Base-by-base conservation (phyloP, 1,139 yeast genomes). In the Hyphopichia pseudoburtonii region DNA sequence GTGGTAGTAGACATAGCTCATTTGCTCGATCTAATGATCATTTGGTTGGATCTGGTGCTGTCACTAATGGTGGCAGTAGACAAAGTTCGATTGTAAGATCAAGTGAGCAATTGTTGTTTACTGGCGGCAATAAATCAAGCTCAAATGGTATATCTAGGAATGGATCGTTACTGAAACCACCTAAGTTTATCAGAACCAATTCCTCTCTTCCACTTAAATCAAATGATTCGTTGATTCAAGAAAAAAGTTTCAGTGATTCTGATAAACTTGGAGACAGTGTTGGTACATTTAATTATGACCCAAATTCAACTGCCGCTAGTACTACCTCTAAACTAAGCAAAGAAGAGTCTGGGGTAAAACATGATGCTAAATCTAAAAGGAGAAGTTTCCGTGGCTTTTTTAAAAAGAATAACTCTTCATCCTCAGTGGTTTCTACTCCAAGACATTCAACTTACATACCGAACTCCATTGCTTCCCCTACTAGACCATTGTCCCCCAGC, bases 341-440 rank as follows among this genome's bases (percentile, higher is more conserved):
- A 17, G 23, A 21, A 10, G 30, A 28, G 4, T 15, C 11, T 28
- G 19, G 11, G 8, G 7, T 21, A 12, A 21, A 21, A n/a, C 8
- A 9, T 16, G 6, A 17, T n/a, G 9, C 17, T 9, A 27, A 26
- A 19, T 26, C 35, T 10, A 33, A 28, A 15, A 33, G 36, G 14
- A 33, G 17, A 28, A 33, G 36, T 17, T 33, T 33, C 17, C 10
- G 28, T 6, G 11, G 23, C 14, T 28, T 33, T 2, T 33, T 33
- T 24, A 33, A 28, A 21, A 33, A 28, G 16, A 33, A 23, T 22
- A 19, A 17, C 9, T 33, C 35, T 12, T 30, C 33, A 11, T 21
- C 12, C 7, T 16, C 30, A 5, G 8, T 10, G 5, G 12, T 16
- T 5, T 19, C 17, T 8, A 14, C 27, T 11, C 24, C 27, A 10